These are phyloP conservation scores for Cladobotryum mycophilum DNA, from an alignment of 2,329 filamentous ascomycete genomes.

Conservation along the genomic window DNA sequence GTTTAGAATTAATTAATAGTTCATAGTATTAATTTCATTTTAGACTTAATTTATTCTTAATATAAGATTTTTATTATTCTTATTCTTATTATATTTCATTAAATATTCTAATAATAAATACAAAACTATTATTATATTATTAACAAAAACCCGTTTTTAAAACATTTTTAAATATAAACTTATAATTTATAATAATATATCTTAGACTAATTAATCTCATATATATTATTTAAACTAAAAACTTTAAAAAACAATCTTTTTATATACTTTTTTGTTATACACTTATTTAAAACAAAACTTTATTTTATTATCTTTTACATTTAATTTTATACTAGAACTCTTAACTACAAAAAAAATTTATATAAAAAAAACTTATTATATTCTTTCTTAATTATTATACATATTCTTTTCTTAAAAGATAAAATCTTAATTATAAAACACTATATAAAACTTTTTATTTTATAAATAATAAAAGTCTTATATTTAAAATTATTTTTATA, in stretches of 20 bases:
- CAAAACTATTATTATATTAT: too few species aligned
- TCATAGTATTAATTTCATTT: too few species aligned
- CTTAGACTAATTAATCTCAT: too few species aligned
- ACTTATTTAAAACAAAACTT: slow-evolving; percentile 4
- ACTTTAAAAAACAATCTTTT: not conserved
- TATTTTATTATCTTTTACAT: slow-evolving; percentile 3
- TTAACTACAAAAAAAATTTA: not conserved
- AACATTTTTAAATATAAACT: too few species aligned
- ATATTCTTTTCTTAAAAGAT: not conserved
- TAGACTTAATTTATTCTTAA: too few species aligned
- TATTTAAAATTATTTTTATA: slow-evolving; percentile 4
- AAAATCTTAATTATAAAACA: slow-evolving; percentile 4
- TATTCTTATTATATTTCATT: too few species aligned
- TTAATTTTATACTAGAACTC: not conserved
- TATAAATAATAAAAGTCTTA: slow-evolving; percentile 4
- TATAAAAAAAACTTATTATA: slow-evolving; percentile 4
- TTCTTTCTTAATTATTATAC: slow-evolving; percentile 3
- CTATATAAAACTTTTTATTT: slow-evolving; percentile 5
- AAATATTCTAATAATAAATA: too few species aligned
- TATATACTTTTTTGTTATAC: slow-evolving; percentile 2
- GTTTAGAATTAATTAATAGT: too few species aligned
- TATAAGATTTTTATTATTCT: too few species aligned
- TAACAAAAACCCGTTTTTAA: too few species aligned
- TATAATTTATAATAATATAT: not conserved
- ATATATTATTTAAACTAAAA: too few species aligned